Evolutionary conservation across 148 eudicot species (phyloP), one percentile per base, ranked within the genome.

Genomic region (Persicaria maculosa): DNA sequence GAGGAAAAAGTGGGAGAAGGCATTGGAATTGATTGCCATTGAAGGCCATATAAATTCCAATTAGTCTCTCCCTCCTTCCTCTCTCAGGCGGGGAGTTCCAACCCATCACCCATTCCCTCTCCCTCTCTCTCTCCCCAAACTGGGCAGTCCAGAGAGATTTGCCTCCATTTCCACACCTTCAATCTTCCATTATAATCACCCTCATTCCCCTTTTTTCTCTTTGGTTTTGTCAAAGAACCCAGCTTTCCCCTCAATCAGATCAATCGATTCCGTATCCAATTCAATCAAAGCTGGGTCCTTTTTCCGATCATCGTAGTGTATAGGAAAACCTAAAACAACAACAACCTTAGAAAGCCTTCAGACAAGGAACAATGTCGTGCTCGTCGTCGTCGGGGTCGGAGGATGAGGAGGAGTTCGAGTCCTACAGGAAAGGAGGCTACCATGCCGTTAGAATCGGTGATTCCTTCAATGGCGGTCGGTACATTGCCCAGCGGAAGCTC

Each of bases 361-460:
- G 73, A 9, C 25, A n/a, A 19, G 19, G 14, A 14, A 77, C 12
- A 54, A 84, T 90, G 92, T 85, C 95, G 7, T 86, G 91, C 65
- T 86, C 97, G 55, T 90, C 97, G 53, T 92, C 97, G 11, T 90
- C 96, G 19, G 97, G 91, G 79, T 90, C 97, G 76, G 91, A 87
- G 72, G 93, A 87, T 15, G 97, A 90, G 45, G 97, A 92, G 81
- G 95, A 90, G 62, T 43, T 83, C 53, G 96, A 92, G 31, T 88
- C 90, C 0, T 92, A 92, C 65, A 81, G 97, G 43, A 92, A 92
- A 74, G 97, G 97, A 47, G 97, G 97, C 0, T 92, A 92, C 65
- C 97, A 92, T 77, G 97, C 96, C 9, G 97, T 92, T 0, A 88
- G 97, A 68, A 72, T 84, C 59, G 97, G 88, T 64, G 97, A 92